These are phyloP conservation scores for Alloascoidea africana DNA, from an alignment of 805 yeast species.

Conservation along the genomic window DNA sequence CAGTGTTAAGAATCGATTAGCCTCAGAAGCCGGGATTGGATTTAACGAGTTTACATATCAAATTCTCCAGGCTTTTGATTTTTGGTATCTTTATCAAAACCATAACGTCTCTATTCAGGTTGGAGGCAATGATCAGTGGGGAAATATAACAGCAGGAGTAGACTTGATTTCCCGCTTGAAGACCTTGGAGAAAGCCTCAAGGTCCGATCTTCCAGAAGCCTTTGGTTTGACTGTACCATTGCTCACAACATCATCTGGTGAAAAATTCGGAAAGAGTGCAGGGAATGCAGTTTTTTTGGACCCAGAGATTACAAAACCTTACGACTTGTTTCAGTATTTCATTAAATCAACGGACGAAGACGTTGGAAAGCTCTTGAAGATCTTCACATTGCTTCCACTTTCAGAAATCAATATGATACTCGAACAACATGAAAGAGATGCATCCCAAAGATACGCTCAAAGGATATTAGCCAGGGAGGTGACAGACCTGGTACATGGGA, in stretches of 20 bases:
- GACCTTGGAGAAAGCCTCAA: too few species aligned
- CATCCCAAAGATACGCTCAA: slow-evolving; percentile 63
- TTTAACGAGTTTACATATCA: slow-evolving; percentile 93
- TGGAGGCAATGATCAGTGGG: slow-evolving; percentile 98
- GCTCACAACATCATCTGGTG: slow-evolving; percentile 77
- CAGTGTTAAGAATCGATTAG: slow-evolving; percentile 62
- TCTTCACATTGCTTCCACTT: slow-evolving; percentile 67
- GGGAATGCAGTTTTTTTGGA: slow-evolving; percentile 92
- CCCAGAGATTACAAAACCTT: slow-evolving; percentile 58
- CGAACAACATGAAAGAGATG: slow-evolving; percentile 34
- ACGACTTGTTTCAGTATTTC: slow-evolving; percentile 74
- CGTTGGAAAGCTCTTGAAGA: slow-evolving; percentile 49
- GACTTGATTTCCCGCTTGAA: slow-evolving; percentile 60
- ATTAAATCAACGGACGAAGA: slow-evolving; percentile 68
- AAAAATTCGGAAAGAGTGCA: slow-evolving; percentile 91
- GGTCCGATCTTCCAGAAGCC: too few species aligned
- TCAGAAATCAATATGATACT: slow-evolving; percentile 39
- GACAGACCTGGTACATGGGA: slow-evolving; percentile 78
- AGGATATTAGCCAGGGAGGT: slow-evolving; percentile 67
- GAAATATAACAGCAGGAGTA: slow-evolving; percentile 91
- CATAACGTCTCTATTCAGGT: slow-evolving; percentile 54
- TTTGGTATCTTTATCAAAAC: slow-evolving; percentile 57
- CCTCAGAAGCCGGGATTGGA: slow-evolving; percentile 64
- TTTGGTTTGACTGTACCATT: slow-evolving; percentile 85
- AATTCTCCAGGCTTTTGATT: slow-evolving; percentile 85